These are phyloP conservation scores for Tylopilus balloui DNA, from an alignment of 768 basidiomycete genomes.

Conservation along the genomic window DNA sequence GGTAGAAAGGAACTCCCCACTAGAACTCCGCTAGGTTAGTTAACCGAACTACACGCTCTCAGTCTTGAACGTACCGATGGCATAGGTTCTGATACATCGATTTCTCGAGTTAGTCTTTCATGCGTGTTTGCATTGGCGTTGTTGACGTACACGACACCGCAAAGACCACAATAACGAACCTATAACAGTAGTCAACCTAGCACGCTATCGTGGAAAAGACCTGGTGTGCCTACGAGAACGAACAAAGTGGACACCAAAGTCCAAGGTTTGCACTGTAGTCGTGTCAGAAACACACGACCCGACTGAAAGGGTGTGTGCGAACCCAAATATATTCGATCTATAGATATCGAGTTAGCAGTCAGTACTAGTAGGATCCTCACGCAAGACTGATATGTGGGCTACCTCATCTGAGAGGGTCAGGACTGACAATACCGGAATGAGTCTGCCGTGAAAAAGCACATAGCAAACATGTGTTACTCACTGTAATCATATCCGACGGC, in stretches of 20 bases:
- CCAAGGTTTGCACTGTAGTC: conserved; percentile 3
- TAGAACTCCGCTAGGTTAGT: conserved; percentile 1
- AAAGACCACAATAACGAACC: conserved; percentile 14
- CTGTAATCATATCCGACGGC: conserved; percentile 8
- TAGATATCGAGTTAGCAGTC: not conserved
- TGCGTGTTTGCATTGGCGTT: not conserved
- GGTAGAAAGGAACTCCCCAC: conserved; percentile 11
- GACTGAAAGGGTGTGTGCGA: not conserved
- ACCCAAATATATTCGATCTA: conserved; percentile 12
- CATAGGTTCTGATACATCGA: not conserved
- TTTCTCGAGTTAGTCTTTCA: not conserved
- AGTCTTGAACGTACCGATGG: not conserved
- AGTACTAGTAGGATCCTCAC: no score
- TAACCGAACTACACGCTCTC: no score
- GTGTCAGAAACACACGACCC: not conserved
- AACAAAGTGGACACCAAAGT: conserved; percentile 2
- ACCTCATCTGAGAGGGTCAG: conserved; percentile 11
- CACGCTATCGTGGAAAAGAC: fast-evolving
- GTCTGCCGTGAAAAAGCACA: not conserved
- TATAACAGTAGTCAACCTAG: not conserved
- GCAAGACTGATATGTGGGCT: not conserved
- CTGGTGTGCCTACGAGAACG: not conserved
- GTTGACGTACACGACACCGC: not conserved
- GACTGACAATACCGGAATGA: not conserved
- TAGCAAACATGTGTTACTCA: not conserved